Conservation (phyloP, 2,329 filamentous ascomycete species). For the Sporothrix brunneoviolacea region DNA sequence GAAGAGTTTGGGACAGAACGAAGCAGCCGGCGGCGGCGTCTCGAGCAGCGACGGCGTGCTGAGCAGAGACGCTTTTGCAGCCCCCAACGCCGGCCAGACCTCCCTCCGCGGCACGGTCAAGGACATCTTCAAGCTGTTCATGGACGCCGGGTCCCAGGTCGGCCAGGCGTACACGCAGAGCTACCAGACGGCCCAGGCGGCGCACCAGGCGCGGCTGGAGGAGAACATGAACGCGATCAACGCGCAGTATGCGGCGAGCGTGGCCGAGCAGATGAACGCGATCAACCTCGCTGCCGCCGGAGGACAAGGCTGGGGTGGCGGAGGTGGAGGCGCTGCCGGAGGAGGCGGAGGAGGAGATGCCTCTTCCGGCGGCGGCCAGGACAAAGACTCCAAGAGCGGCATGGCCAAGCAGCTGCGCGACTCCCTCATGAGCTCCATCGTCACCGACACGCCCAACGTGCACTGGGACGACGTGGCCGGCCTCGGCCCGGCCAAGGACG, state of each 20-base stretch:
- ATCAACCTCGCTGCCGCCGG: no score
- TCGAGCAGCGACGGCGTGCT: no score
- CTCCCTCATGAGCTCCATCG: slow-evolving; percentile 12
- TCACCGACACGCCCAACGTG: slow-evolving; percentile 19
- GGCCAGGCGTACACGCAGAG: background rate
- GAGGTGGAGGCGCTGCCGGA: no score
- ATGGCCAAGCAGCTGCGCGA: slow-evolving; percentile 6
- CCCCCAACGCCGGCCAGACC: no score
- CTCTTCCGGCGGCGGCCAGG: background rate
- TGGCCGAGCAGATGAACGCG: no score
- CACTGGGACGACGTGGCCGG: slow-evolving; percentile 19
- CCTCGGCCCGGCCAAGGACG: slow-evolving; percentile 17
- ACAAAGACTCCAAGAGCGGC: slow-evolving; percentile 4
- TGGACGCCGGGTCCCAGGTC: slow-evolving; percentile 1
- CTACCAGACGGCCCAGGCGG: background rate
- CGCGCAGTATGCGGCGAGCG: background rate
- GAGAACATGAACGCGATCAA: background rate
- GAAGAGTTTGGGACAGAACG: background rate
- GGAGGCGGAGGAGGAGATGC: no score
- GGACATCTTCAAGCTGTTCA: slow-evolving; percentile 4
- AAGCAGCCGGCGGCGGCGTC: no score
- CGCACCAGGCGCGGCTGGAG: background rate
- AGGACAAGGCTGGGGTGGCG: no score
- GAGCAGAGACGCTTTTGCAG: no score
- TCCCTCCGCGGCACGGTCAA: slow-evolving; percentile 5